Evolutionary conservation across 306 rosid species (phyloP).

Genomic region (Pyrus communis): DNA sequence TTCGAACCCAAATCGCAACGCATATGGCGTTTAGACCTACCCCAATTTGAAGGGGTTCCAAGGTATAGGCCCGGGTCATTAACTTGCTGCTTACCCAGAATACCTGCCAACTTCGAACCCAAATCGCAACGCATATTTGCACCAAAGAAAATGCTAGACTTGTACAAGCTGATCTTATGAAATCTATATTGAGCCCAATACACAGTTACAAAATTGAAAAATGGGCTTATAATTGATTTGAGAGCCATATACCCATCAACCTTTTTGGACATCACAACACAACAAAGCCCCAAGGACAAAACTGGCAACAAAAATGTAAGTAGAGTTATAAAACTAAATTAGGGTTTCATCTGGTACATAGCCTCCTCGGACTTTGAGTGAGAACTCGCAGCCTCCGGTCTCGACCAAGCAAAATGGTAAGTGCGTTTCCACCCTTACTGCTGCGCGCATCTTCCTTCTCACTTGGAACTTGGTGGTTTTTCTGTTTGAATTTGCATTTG

Average conservation of each 20-base stretch:
- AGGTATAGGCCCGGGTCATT: too few relatives aligned
- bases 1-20: too few relatives aligned
- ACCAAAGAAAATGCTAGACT: too few relatives aligned
- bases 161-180: too few relatives aligned
- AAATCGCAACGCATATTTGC: too few relatives aligned
- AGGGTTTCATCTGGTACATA: neutral
- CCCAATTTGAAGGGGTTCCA: too few relatives aligned
- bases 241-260: neutral
- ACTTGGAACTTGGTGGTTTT: neutral
- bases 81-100: too few relatives aligned
- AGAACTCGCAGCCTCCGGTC: neutral
- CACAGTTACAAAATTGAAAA: neutral
- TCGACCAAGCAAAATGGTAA: constrained; percentile 1
- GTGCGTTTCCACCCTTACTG: neutral
- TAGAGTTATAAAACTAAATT: neutral
- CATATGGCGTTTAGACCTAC: too few relatives aligned
- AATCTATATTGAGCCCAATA: too few relatives aligned
- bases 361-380: neutral
- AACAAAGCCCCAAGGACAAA: neutral
- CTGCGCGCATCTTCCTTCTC: neutral
- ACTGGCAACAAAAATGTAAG: neutral
- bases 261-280: neutral
- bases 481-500: neutral
- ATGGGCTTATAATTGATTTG: neutral
- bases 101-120: too few relatives aligned